These are phyloP conservation scores for Diplocarpon mali DNA, from an alignment of 2,329 filamentous ascomycete genomes.

Conservation along the genomic window DNA sequence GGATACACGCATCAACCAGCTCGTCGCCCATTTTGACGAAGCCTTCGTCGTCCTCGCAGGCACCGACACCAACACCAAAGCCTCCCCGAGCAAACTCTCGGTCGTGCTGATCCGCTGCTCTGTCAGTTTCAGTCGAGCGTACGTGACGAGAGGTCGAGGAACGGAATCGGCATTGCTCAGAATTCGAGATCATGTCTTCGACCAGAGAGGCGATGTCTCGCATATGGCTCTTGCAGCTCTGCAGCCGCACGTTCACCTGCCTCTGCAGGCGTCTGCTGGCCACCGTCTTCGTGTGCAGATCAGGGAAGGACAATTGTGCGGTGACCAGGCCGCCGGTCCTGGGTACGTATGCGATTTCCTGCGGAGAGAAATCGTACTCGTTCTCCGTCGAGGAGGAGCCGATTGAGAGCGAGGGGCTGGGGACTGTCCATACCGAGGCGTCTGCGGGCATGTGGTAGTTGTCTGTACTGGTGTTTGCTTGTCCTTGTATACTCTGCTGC, in stretches of 20 bases:
- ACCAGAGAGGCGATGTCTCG: constrained; percentile 19
- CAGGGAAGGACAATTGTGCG: constrained; percentile 5
- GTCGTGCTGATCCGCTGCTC: neutral
- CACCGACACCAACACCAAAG: neutral
- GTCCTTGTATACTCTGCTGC: constrained; percentile 6
- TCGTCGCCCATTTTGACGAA: constrained; percentile 15
- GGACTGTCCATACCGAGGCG: constrained; percentile 11
- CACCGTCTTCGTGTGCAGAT: constrained; percentile 3
- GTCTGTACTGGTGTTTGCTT: neutral
- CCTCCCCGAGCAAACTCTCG: neutral
- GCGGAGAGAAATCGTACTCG: constrained; percentile 1
- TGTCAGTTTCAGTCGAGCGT: constrained; percentile 2
- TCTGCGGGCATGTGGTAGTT: constrained; percentile 10
- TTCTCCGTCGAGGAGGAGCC: constrained; percentile 1
- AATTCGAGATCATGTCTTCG: constrained; percentile 16
- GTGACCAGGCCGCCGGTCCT: constrained; percentile 6
- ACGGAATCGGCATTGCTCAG: constrained; percentile 17
- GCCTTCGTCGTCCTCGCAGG: constrained; percentile 18
- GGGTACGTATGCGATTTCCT: constrained; percentile 12
- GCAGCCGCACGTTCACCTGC: constrained; percentile 20
- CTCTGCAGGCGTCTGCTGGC: constrained; percentile 16
- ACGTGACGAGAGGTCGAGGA: constrained; percentile 1
- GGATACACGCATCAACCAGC: neutral
- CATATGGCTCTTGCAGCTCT: constrained; percentile 14
- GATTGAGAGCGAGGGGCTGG: constrained; percentile 9